These are phyloP conservation scores for Colletotrichum godetiae DNA, from an alignment of 2,329 filamentous ascomycete species.

Conservation along the genomic window DNA sequence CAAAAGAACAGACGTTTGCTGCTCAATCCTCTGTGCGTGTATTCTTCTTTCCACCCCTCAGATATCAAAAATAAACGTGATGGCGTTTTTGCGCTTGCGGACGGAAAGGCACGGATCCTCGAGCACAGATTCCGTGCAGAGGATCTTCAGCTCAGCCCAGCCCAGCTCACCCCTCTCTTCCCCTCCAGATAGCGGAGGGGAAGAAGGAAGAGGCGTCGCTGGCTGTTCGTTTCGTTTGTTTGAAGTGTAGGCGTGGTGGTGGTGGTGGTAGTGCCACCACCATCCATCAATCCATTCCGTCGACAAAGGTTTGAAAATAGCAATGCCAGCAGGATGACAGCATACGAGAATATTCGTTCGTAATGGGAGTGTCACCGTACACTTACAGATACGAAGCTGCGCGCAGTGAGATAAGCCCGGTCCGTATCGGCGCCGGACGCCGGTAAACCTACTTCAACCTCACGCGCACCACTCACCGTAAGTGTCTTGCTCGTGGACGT, in stretches of 20 bases:
- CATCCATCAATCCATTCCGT: not conserved
- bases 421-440: not conserved
- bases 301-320: constrained; percentile 20
- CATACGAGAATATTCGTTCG: constrained; percentile 15
- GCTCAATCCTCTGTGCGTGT: not conserved
- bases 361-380: not conserved
- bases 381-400: constrained; percentile 2
- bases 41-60: not conserved
- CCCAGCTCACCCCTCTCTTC: not conserved
- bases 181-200: not conserved
- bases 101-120: constrained; percentile 1
- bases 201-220: not conserved
- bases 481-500: not conserved
- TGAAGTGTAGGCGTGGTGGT: constrained; percentile 9
- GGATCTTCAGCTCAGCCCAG: too few species aligned
- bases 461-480: not conserved
- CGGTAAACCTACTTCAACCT: not conserved
- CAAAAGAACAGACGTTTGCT: not conserved
- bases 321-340: constrained; percentile 16
- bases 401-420: constrained; percentile 2
- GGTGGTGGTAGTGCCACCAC: constrained; percentile 12
- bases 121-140: not conserved
- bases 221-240: not conserved
- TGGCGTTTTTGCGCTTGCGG: not conserved
- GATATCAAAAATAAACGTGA: not conserved